A percentile compares a stretch with the other conserved stretches of the same genome.
phyloP scores from a whole-genome alignment of 805 yeast species.

The Saccharomycopsis schoenii region DNA sequence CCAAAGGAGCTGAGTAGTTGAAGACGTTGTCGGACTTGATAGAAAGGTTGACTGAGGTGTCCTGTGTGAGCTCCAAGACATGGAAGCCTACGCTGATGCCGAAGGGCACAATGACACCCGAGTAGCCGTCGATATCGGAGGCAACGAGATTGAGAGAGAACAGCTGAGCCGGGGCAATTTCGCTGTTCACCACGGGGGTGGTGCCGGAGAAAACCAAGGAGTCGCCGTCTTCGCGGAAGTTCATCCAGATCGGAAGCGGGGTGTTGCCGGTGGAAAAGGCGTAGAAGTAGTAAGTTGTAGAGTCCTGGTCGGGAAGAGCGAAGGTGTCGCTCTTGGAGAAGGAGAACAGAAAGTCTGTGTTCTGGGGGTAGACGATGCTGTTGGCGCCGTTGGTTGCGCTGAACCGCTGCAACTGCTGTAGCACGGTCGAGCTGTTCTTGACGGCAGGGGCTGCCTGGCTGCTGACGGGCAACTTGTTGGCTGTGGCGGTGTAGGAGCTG shows the following conservation, averaged over 20 bases:
- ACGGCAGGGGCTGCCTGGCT: constrained; percentile 44
- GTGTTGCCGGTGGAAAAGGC: constrained; percentile 77
- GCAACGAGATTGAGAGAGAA: constrained; percentile 70
- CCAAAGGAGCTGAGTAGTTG: constrained; percentile 16
- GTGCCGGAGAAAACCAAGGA: constrained; percentile 69
- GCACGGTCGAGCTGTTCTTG: constrained; percentile 33
- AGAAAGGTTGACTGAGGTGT: not conserved
- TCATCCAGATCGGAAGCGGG: constrained; percentile 86
- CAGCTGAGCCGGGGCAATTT: constrained; percentile 75
- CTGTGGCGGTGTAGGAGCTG: constrained; percentile 35
- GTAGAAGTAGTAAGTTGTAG: constrained; percentile 59
- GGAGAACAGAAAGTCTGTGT: constrained; percentile 51
- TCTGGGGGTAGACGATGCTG: constrained; percentile 67
- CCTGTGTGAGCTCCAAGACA: constrained; percentile 33
- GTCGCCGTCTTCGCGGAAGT: constrained; percentile 41
- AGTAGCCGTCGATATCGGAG: constrained; percentile 63
- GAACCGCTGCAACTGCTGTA: constrained; percentile 44
- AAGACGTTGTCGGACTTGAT: not conserved
- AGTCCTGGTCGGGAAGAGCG: constrained; percentile 34
- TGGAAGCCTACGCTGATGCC: constrained; percentile 82
- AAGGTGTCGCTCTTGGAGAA: constrained; percentile 58
- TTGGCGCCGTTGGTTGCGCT: constrained; percentile 72
- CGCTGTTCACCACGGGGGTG: constrained; percentile 79
- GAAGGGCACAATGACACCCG: constrained; percentile 64
- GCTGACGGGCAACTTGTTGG: constrained; percentile 47